Base-by-base conservation (phyloP, 2,329 filamentous ascomycete genomes). In the Lithohypha guttulata region DNA sequence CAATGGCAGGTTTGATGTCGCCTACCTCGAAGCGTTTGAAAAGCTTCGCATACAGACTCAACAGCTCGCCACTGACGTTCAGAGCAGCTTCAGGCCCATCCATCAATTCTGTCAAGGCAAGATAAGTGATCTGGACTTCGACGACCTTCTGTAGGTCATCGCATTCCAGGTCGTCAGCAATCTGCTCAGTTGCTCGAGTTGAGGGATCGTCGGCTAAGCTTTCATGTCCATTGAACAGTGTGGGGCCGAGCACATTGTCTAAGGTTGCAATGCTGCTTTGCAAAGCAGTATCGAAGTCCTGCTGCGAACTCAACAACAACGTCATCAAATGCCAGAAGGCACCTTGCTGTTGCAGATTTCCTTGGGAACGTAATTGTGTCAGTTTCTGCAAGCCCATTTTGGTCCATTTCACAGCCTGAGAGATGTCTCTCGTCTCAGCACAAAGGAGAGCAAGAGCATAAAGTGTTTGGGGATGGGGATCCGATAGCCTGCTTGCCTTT, bases 111-210 rank as follows among this genome's bases (percentile, higher is more conserved):
- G 91, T 61, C 14, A 98, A 71, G 3, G 82, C 73, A 43, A 98
- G 68, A 54, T 96, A 87, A 8, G 89, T 95, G 75, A 96, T 93
- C 59, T 93, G 93, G 45, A 95, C 78, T 59, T 96, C 84, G n/a
- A 98, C 63, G 28, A 98, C 79, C 34, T 76, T 75, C 58, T 87
- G 84, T 55, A 86, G 93, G 55, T 96, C 87, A 18, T 77, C 75
- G 42, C 79, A 75, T 46, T 85, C 81, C 77, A 95, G 84, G 30
- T 83, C 77, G n/a, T 23, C 34, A 48, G 89, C 81, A 1, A 93
- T 71, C 32, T 84, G 55, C 3, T 76, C 46, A 51, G 50, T n/a
- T 8, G 20, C 13, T 19, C 43, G 35, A 53, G 57, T 18, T 42
- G 48, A 47, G 40, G 41, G 34, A 33, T 58, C 61, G 31, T 63